Conservation (phyloP, 2,329 filamentous ascomycete species). For the Ceratocystis alfenasii region DNA sequence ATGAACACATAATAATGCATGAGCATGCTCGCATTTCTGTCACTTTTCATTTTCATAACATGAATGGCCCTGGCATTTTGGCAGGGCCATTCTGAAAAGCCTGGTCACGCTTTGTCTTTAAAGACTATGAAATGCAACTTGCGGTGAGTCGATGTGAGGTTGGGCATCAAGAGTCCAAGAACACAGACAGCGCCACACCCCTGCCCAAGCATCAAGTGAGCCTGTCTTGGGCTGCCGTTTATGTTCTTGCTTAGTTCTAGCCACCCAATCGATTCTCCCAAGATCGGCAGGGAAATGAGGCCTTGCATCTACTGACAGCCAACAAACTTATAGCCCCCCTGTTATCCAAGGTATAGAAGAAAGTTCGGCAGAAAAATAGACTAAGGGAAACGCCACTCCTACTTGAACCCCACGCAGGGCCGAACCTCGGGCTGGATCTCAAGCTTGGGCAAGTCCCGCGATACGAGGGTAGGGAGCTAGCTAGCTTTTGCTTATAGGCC, state of each 20-base stretch:
- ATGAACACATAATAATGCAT: background rate
- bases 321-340: background rate
- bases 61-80: background rate
- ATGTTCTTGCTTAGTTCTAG: background rate
- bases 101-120: background rate
- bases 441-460: background rate
- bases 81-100: background rate
- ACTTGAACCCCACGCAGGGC: background rate
- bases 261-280: background rate
- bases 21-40: background rate
- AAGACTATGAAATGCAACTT: background rate
- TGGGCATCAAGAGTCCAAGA: constrained; percentile 11
- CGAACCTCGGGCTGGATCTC: background rate
- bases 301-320: constrained; percentile 5
- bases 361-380: background rate
- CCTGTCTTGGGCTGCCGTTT: background rate
- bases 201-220: constrained; percentile 1
- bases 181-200: constrained; percentile 2
- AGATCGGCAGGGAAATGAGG: constrained; percentile 8
- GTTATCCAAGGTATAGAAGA: background rate
- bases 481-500: background rate
- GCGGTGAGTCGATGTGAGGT: constrained; percentile 8
- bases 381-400: background rate
- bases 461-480: background rate
- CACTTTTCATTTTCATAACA: constrained; percentile 1